Evolutionary conservation across 805 yeast genomes (phyloP), one percentile per base, ranked within the genome.

Genomic region (Yueomyces sinensis): DNA sequence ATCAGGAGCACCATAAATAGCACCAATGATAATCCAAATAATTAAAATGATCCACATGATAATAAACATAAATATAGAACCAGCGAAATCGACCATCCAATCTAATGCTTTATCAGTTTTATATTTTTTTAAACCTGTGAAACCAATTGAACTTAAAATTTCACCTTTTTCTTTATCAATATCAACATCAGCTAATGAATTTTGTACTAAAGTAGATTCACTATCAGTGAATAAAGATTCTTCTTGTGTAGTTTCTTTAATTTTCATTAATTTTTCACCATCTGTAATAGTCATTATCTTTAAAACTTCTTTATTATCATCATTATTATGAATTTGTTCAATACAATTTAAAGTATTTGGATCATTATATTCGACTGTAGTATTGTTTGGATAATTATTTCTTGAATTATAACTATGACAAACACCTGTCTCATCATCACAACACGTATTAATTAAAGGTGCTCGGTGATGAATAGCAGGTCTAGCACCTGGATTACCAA

Each of bases 11-110:
- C 43, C 40, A 17, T 46, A 49, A 3, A 50, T 42, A 15, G 43
- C 41, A 30, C 64, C 60, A 1, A 50, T 9, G 7, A 53, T 38
- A 14, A 44, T 41, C 60, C 60, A 55, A 23, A 45, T 39, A 37
- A 49, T 44, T 25, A 44, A 37, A 16, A 56, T 40, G 2, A 39
- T 14, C 52, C 57, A 47, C 44, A 56, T 49, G 1, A 49, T 11
- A 17, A 44, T 30, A 31, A 61, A 56, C 31, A 50, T 42, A 22
- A 43, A 33, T 29, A 44, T 43, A 3, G 52, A 37, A 30, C 60
- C 60, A 2, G 58, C 59, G 31, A 43, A 40, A 16, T 17, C 32
- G 13, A 54, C 58, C 13, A 52, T n/a, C n/a, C 27, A 19, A 36
- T 54, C 58, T 29, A 51, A 36, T 3, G 41, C 17, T 11, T 34